phyloP scores from a whole-genome alignment of 2,329 filamentous ascomycete genomes.

The Leptographium lundbergii region DNA sequence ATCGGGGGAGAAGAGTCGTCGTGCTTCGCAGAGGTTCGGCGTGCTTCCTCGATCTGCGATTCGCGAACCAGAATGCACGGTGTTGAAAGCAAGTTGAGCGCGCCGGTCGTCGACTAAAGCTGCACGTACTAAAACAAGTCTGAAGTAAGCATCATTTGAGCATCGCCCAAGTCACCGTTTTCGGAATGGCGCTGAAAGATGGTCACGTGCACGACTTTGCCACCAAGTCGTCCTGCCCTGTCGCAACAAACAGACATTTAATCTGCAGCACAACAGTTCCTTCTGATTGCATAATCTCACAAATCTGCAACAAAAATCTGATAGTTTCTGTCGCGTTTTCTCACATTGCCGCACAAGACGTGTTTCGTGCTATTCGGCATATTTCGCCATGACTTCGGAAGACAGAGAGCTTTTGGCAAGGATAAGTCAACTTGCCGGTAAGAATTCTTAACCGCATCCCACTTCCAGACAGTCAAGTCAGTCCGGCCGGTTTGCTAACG shows the following conservation, averaged over 20 bases:
- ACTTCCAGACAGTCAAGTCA: neutral
- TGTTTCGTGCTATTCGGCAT: neutral
- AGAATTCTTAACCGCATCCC: constrained; percentile 5
- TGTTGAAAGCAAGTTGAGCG: neutral
- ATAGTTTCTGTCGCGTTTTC: neutral
- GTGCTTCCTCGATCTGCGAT: neutral
- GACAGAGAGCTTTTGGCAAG: constrained; percentile 40
- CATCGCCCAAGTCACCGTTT: neutral
- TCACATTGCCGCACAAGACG: neutral
- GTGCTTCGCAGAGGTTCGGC: neutral
- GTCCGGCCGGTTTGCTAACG: neutral
- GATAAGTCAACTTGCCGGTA: constrained; percentile 40
- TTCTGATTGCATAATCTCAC: neutral
- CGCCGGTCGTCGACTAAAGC: neutral
- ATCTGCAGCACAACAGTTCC: neutral
- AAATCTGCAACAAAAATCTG: neutral
- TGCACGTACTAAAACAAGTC: neutral
- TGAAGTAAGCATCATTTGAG: neutral
- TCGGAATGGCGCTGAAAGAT: neutral
- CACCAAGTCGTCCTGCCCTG: neutral
- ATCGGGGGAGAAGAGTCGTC: neutral
- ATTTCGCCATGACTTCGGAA: constrained; percentile 28
- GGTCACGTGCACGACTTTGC: neutral
- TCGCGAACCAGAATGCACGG: neutral
- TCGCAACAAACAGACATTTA: neutral